Evolutionary conservation across 2,329 filamentous ascomycete genomes (phyloP).

Genomic region (Mycocentrospora acerina): DNA sequence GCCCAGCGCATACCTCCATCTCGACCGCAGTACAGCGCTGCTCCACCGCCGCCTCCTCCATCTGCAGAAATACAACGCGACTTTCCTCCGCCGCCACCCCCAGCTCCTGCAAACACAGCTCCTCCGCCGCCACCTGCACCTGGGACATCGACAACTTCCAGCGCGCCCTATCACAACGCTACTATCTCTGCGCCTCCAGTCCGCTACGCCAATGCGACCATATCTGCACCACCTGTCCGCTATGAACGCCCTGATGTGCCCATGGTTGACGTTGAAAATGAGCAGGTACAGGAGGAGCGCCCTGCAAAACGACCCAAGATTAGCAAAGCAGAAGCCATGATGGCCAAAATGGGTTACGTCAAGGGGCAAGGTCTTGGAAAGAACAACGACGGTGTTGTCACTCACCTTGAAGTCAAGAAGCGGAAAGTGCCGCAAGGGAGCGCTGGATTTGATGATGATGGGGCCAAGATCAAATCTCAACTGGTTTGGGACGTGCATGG

Average conservation of each 20-base stretch:
- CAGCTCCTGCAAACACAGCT: conserved; percentile 6
- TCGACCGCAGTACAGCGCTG: conserved; percentile 10
- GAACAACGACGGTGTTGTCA: conserved; percentile 77
- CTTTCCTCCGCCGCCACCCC: conserved; percentile 18
- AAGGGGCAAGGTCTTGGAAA: conserved; percentile 87
- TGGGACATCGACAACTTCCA: conserved; percentile 8
- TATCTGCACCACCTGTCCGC: conserved; percentile 76
- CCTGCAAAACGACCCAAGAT: conserved; percentile 40
- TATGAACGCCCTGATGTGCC: conserved; percentile 52
- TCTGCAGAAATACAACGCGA: conserved; percentile 10
- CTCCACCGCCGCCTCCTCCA: conserved; percentile 12
- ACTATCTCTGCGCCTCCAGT: conserved; percentile 78
- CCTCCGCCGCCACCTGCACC: conserved; percentile 51
- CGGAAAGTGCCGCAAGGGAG: conserved; percentile 20
- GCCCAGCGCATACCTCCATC: conserved; percentile 22
- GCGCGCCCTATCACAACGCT: conserved; percentile 38
- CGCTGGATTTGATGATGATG: conserved; percentile 40
- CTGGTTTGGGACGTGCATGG: conserved; percentile 73
- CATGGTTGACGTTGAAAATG: conserved; percentile 12
- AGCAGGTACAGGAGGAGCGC: conserved; percentile 40
- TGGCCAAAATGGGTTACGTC: conserved; percentile 93
- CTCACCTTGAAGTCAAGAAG: conserved; percentile 69
- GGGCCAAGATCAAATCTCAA: conserved; percentile 49
- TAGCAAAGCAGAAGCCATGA: conserved; percentile 71
- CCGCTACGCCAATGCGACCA: conserved; percentile 67